These are phyloP conservation scores for Besnoitia besnoiti DNA, from an alignment of 169 alveolate species.

Conservation along the genomic window DNA sequence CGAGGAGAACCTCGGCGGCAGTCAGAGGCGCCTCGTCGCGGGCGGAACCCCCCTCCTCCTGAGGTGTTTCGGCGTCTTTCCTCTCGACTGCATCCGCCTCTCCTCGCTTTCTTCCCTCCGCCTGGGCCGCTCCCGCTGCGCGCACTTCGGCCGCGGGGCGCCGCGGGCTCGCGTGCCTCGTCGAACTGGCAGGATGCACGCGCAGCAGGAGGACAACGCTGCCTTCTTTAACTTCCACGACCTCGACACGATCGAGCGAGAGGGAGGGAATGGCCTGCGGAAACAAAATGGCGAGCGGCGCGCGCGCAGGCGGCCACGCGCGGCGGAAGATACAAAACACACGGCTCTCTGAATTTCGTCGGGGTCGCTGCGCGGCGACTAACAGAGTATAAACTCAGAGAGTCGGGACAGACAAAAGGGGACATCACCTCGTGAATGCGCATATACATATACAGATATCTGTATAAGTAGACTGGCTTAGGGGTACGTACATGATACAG, in stretches of 20 bases:
- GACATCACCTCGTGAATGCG: background rate
- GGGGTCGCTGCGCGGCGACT: too few relatives aligned
- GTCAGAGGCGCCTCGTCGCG: constrained; percentile 46
- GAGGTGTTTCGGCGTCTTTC: constrained; percentile 11
- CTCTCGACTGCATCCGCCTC: background rate
- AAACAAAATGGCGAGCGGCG: background rate
- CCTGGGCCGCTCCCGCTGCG: constrained; percentile 36
- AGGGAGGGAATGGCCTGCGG: background rate
- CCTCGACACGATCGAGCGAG: constrained; percentile 2
- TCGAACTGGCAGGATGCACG: background rate
- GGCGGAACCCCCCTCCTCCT: background rate
- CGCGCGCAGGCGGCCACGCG: background rate
- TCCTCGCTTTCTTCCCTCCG: background rate
- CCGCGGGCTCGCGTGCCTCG: too few relatives aligned
- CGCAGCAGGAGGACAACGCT: background rate
- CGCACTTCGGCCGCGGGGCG: too few relatives aligned
- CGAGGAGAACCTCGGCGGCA: constrained; percentile 65
- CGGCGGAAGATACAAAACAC: background rate
- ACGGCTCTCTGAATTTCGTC: too few relatives aligned
- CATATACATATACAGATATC: constrained; percentile 26
- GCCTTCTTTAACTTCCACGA: background rate
- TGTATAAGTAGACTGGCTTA: background rate
- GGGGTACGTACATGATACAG: background rate
- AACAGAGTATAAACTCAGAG: background rate
- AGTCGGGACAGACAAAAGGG: background rate